Conservation (phyloP, 2,329 filamentous ascomycete genomes). For the Epichloe sibirici region DNA sequence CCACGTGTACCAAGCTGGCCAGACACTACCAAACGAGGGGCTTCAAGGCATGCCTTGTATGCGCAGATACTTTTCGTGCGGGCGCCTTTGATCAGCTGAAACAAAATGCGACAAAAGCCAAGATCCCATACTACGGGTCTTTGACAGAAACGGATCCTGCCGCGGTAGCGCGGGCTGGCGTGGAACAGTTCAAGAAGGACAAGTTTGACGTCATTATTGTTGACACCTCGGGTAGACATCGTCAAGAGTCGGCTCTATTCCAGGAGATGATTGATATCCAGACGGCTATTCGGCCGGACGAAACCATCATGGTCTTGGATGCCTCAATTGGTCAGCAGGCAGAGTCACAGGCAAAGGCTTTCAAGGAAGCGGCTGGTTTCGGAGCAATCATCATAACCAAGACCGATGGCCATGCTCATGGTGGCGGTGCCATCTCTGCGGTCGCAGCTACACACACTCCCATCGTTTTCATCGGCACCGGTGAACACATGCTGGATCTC, state of each 20-base stretch:
- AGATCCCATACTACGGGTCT: conserved; percentile 96
- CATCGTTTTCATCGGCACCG: conserved; percentile 95
- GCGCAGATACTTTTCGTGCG: conserved; percentile 95
- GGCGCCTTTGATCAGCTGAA: conserved; percentile 98
- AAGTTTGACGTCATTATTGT: conserved; percentile 97
- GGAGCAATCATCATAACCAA: conserved; percentile 99
- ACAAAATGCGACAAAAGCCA: conserved; percentile 97
- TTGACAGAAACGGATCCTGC: conserved; percentile 94
- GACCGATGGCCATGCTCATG: conserved; percentile 89
- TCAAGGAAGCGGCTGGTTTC: conserved; percentile 95
- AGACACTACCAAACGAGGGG: conserved; percentile 88
- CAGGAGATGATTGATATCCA: conserved; percentile 98
- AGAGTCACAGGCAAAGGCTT: conserved; percentile 86
- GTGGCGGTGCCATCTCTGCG: conserved; percentile 93
- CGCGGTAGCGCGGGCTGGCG: conserved; percentile 84
- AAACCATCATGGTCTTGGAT: conserved; percentile 97
- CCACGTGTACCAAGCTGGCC: conserved; percentile 93
- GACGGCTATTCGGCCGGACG: conserved; percentile 75
- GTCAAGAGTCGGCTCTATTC: conserved; percentile 89
- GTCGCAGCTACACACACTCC: conserved; percentile 93
- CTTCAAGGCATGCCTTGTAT: conserved; percentile 87
- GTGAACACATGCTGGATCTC: conserved; percentile 91
- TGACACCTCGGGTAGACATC: conserved; percentile 88
- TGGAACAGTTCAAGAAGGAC: conserved; percentile 99
- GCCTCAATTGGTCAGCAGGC: conserved; percentile 94